Evolutionary conservation across 2,329 filamentous ascomycete genomes (phyloP), one percentile per base, ranked within the genome.

Genomic region (Talaromyces sp.): DNA sequence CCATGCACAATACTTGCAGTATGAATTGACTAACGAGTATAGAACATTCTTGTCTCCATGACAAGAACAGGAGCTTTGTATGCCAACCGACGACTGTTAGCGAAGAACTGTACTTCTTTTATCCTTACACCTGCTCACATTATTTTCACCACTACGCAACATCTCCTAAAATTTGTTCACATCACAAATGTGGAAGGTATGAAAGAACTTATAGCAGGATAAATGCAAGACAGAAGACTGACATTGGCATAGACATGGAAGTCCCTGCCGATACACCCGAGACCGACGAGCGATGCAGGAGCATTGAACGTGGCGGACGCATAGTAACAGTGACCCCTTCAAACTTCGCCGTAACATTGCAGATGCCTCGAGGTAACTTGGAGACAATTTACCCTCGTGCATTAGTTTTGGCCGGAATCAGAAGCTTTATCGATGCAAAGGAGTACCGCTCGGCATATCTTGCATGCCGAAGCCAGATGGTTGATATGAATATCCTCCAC

Each of bases 401-500:
- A 14, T 89, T 99, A 79, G 94, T 99, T 0, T 83, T 99, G 58
- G 92, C 93, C 1, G 93, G 93, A 31, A 96, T 99, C 64, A 87
- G 95, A 57, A 86, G 87, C 59, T 87, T 90, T 60, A 91, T 99
- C 60, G 90, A 93, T 62, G 82, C 86, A 37, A 91, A 90, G 75
- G 87, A 95, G 71, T 99, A 97, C 73, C 87, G 85, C 58, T 87
- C 86, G 60, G 95, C 95, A 0, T 99, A 97, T 74, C 82, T 90
- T 24, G 89, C 92, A 68, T 98, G 95, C 75, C 88, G 95, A 60
- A 94, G 89, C 24, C 96, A 99, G 75, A 87, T 96, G 70, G 95
- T 99, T 0, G 95, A 99, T 73, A 93, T 98, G 90, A 99, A 99
- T 73, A 94, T 99, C 67, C 82, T 99, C 2, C 94, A 96, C 73